Percentiles rank a stretch among this genome's conserved stretches.
phyloP scores from a whole-genome alignment of 1,284 basidiomycete species.

The Puccinia novopanici region DNA sequence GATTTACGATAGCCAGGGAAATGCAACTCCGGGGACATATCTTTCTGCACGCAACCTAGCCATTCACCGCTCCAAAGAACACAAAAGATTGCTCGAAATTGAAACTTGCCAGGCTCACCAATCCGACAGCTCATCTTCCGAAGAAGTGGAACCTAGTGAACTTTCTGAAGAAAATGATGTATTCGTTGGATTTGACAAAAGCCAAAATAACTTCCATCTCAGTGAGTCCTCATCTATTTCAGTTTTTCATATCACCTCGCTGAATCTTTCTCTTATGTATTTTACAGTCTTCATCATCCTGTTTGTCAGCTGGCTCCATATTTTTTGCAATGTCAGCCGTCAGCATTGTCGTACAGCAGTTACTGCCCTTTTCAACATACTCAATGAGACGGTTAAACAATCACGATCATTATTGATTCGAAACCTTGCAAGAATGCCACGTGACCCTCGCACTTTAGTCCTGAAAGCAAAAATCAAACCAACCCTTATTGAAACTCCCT shows the following conservation, averaged over 20 bases:
- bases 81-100: not conserved
- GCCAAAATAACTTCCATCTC: not conserved
- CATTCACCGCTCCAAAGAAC: not conserved
- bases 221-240: constrained; percentile 12
- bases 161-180: not conserved
- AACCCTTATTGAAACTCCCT: not conserved
- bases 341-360: constrained; percentile 16
- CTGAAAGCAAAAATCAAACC: not conserved
- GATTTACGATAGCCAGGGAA: not conserved
- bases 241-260: not conserved
- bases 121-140: not conserved
- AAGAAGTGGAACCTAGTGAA: not conserved
- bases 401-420: not conserved
- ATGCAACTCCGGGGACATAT: not conserved
- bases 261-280: not conserved
- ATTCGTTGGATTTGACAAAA: not conserved
- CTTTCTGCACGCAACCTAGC: constrained; percentile 1
- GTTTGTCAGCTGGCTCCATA: constrained; percentile 24
- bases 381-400: not conserved
- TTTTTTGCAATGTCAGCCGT: constrained; percentile 34
- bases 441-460: not conserved
- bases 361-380: constrained; percentile 1
- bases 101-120: not conserved
- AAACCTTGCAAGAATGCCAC: not conserved
- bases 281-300: constrained; percentile 12